phyloP scores from a whole-genome alignment of 176 grass and related monocot genomes.

The Alloteropsis semialata region DNA sequence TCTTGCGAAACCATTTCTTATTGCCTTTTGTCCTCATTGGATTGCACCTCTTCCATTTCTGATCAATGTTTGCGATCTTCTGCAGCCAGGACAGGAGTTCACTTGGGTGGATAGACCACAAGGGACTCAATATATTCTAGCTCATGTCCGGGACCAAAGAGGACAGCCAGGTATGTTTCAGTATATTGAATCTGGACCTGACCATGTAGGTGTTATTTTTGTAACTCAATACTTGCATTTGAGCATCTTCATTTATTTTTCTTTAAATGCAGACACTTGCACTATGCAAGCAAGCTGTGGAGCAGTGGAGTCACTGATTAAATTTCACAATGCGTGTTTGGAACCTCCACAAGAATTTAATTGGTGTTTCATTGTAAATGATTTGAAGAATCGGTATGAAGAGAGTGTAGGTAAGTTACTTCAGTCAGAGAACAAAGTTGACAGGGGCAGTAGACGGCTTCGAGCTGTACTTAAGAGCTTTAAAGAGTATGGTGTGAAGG shows the following conservation, averaged over 20 bases:
- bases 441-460: background rate
- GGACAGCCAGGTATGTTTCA: too few relatives aligned
- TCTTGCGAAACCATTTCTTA: too few relatives aligned
- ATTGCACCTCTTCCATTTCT: too few relatives aligned
- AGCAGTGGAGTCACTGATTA: background rate
- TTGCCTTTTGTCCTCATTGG: too few relatives aligned
- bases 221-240: too few relatives aligned
- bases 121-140: too few relatives aligned
- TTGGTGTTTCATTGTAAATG: background rate
- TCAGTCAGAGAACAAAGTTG: background rate
- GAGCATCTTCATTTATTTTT: background rate
- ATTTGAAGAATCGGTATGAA: background rate
- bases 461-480: background rate
- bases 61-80: too few relatives aligned
- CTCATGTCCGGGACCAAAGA: too few relatives aligned
- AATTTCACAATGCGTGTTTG: background rate
- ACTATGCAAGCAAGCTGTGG: background rate
- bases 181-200: too few relatives aligned
- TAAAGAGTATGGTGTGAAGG: background rate
- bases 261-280: background rate
- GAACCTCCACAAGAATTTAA: background rate
- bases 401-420: background rate
- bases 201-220: too few relatives aligned
- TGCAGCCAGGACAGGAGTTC: too few relatives aligned
- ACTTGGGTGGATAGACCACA: too few relatives aligned